Conservation (phyloP, 768 basidiomycete species). For the Scleroderma citrinum region DNA sequence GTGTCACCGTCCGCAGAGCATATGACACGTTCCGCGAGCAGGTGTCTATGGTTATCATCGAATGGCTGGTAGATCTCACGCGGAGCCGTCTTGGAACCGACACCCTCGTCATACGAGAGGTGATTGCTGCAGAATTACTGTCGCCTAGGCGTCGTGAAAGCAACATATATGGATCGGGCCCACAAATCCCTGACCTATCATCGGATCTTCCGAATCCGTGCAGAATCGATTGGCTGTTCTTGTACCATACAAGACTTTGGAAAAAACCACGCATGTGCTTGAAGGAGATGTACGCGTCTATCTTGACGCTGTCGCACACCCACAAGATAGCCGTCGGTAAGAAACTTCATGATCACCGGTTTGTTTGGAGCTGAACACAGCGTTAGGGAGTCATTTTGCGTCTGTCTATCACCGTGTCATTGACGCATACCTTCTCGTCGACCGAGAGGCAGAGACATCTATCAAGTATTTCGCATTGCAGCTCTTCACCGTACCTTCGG, state of each 20-base stretch:
- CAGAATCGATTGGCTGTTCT: constrained; percentile 67
- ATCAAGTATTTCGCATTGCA: constrained; percentile 92
- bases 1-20: constrained; percentile 81
- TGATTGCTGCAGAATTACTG: constrained; percentile 66
- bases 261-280: constrained; percentile 74
- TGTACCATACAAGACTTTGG: constrained; percentile 83
- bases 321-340: constrained; percentile 77
- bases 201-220: constrained; percentile 44
- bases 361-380: constrained; percentile 4
- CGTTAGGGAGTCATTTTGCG: constrained; percentile 74
- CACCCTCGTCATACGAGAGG: constrained; percentile 59
- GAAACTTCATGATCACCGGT: constrained; percentile 19
- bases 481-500: constrained; percentile 86
- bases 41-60: constrained; percentile 74
- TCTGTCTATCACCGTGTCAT: constrained; percentile 82
- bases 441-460: constrained; percentile 91
- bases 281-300: constrained; percentile 76
- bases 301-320: constrained; percentile 63
- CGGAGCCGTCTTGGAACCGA: constrained; percentile 65
- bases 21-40: constrained; percentile 89
- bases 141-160: constrained; percentile 52
- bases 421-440: constrained; percentile 86
- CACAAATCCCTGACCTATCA: constrained; percentile 32
- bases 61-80: constrained; percentile 81
- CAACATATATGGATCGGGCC: constrained; percentile 36